Evolutionary conservation across 1,139 yeast species (phyloP).

Genomic region (Nematodospora anomalae): DNA sequence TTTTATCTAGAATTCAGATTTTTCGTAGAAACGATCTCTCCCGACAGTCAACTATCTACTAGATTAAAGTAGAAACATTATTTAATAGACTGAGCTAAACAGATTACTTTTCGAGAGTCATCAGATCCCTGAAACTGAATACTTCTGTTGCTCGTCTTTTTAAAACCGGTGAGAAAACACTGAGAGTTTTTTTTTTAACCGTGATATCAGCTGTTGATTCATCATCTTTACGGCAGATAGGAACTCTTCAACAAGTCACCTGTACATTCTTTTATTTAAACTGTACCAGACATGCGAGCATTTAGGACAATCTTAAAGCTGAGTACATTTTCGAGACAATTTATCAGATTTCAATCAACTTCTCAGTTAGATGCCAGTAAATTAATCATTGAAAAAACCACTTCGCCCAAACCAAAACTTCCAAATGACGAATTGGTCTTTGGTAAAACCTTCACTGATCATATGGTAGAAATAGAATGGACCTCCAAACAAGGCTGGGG

Average conservation of each 20-base stretch:
- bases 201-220: too few species aligned
- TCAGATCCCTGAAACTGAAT: too few species aligned
- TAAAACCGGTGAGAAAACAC: slow-evolving; percentile 1
- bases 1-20: too few species aligned
- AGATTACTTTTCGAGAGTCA: too few species aligned
- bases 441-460: slow-evolving; percentile 86
- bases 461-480: slow-evolving; percentile 91
- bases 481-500: slow-evolving; percentile 77
- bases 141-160: not conserved
- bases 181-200: not conserved
- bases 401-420: slow-evolving; percentile 63
- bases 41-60: too few species aligned
- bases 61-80: too few species aligned
- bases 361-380: slow-evolving; percentile 62
- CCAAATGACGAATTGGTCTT: slow-evolving; percentile 79
- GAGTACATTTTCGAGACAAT: not conserved
- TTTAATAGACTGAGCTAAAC: too few species aligned
- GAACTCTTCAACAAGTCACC: too few species aligned
- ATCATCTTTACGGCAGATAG: too few species aligned
- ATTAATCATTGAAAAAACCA: slow-evolving; percentile 55
- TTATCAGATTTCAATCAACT: slow-evolving; percentile 4
- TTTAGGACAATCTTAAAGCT: not conserved
- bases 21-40: too few species aligned
- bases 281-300: slow-evolving; percentile 1
- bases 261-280: too few species aligned